A percentile compares a stretch with the other conserved stretches of the same genome.
Evolutionary conservation across 2,329 filamentous ascomycete species (phyloP).

Genomic region (Hysterium pulicare): DNA sequence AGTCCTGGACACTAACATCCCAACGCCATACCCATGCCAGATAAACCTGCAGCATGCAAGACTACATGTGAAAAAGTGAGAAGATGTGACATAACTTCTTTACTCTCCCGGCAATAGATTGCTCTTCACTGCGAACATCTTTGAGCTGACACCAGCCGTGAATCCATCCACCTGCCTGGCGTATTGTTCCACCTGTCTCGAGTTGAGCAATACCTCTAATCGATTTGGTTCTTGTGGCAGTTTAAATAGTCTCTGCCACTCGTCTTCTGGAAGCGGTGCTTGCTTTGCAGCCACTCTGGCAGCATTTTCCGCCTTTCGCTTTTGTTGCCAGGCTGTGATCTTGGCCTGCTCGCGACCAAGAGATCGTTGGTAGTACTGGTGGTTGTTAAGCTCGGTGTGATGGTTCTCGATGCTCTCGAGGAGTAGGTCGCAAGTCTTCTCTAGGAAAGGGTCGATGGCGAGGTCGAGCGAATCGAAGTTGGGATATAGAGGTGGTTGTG

Average conservation of each 20-base stretch:
- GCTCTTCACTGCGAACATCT: conserved; percentile 95
- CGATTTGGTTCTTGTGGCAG: conserved; percentile 90
- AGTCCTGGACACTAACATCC: conserved; percentile 21
- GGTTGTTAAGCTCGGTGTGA: conserved; percentile 99
- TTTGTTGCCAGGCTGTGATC: conserved; percentile 93
- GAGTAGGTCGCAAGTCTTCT: conserved; percentile 96
- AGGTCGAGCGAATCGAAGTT: conserved; percentile 89
- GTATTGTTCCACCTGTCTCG: conserved; percentile 95
- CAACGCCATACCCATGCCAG: conserved; percentile 40
- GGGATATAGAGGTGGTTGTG: conserved; percentile 68
- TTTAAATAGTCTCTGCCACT: conserved; percentile 98
- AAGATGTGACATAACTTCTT: conserved; percentile 5
- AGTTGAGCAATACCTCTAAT: conserved; percentile 90
- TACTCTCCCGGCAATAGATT: conserved; percentile 59
- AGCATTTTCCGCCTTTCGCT: conserved; percentile 94
- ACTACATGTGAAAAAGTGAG: conserved; percentile 15
- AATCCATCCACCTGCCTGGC: conserved; percentile 96
- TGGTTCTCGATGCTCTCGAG: conserved; percentile 96
- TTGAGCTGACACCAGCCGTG: conserved; percentile 83
- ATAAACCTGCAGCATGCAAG: conserved; percentile 26
- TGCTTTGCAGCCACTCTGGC: conserved; percentile 84
- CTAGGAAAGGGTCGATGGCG: conserved; percentile 93
- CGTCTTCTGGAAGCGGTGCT: conserved; percentile 83
- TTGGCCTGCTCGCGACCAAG: conserved; percentile 92
- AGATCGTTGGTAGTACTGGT: conserved; percentile 94